Conservation (phyloP, 495 filamentous ascomycete species). For the Rusavskia elegans region DNA sequence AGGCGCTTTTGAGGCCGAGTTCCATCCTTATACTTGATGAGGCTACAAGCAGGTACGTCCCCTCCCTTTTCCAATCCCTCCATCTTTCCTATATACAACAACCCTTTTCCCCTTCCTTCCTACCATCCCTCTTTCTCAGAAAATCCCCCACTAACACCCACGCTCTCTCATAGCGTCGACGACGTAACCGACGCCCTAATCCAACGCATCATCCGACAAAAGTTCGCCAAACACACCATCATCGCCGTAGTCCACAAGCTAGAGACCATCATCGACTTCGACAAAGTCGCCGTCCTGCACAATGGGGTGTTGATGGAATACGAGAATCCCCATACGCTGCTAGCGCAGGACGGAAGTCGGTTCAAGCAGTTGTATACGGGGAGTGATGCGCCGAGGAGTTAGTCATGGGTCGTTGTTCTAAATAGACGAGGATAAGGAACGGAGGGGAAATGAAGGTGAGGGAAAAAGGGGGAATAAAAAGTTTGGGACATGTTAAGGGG, state of each 20-base stretch:
- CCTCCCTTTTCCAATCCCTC: not conserved
- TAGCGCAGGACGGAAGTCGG: slow-evolving; percentile 6
- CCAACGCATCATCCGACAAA: slow-evolving; percentile 40
- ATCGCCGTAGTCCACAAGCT: slow-evolving; percentile 47
- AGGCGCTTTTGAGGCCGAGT: slow-evolving; percentile 36
- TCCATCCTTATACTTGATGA: slow-evolving; percentile 36
- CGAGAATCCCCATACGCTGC: slow-evolving; percentile 22
- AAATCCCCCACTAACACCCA: not conserved
- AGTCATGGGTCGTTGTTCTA: no score
- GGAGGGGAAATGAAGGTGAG: no score
- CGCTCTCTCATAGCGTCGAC: slow-evolving; percentile 28
- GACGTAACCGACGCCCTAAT: slow-evolving; percentile 39
- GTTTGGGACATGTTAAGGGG: no score
- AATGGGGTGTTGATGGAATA: slow-evolving; percentile 29
- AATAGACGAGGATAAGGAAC: no score
- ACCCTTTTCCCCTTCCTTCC: not conserved
- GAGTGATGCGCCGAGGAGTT: no score
- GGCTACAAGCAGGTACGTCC: slow-evolving; percentile 31
- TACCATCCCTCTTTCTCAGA: not conserved
- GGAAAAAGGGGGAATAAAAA: no score
- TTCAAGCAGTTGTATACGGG: slow-evolving; percentile 8
- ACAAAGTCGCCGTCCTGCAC: slow-evolving; percentile 31
- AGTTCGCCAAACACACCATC: slow-evolving; percentile 41
- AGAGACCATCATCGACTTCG: slow-evolving; percentile 40
- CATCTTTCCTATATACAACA: not conserved